Evolutionary conservation across 2,329 filamentous ascomycete genomes (phyloP).

Genomic region (Fusarium sp.): DNA sequence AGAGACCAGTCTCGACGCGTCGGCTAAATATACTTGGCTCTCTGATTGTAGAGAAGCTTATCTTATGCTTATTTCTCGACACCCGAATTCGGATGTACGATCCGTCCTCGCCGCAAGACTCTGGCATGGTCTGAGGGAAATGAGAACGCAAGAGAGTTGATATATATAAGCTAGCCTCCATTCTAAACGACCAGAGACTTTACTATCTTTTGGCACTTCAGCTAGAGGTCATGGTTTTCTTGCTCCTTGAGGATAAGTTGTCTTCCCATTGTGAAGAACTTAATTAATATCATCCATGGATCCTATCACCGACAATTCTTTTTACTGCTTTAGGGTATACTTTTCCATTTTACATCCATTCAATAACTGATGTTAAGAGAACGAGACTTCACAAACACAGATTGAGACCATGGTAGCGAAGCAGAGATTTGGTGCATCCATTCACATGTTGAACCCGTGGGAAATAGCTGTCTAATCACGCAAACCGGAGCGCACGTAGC

Average conservation of each 20-base stretch:
- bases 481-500: too few species aligned
- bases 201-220: neutral
- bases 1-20: neutral
- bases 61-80: constrained; percentile 15
- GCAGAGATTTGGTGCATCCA: neutral
- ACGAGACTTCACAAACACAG: too few species aligned
- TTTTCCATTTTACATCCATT: neutral
- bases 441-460: neutral
- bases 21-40: constrained; percentile 1
- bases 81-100: neutral
- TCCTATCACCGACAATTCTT: too few species aligned
- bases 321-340: neutral
- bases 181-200: neutral
- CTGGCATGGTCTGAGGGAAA: neutral
- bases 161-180: neutral
- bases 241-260: neutral
- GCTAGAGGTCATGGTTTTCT: neutral
- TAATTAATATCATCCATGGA: neutral
- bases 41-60: constrained; percentile 17
- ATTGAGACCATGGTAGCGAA: neutral
- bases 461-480: neutral
- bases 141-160: neutral
- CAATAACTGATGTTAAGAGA: neutral
- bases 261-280: neutral
- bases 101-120: neutral